Percentiles rank a stretch among this genome's conserved stretches.
phyloP scores from a whole-genome alignment of 805 yeast species.

The Groenewaldozyma tartarivorans region DNA sequence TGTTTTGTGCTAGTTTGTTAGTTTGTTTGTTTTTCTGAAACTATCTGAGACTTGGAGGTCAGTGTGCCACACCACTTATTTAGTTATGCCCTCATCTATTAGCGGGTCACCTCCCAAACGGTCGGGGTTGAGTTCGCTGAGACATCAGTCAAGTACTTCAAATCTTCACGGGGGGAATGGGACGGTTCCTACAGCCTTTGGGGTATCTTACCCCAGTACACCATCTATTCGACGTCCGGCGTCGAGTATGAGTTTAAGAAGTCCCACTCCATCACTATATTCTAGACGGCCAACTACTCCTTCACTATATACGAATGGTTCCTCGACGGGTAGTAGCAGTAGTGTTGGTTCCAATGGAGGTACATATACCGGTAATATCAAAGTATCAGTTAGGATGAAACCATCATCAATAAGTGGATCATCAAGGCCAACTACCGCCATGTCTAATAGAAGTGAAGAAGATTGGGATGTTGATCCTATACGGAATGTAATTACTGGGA shows the following conservation, averaged over 20 bases:
- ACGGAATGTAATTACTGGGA: slow-evolving; percentile 34
- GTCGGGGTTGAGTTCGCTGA: not conserved
- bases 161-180: not conserved
- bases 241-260: slow-evolving; percentile 19
- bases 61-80: too few relatives aligned
- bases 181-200: not conserved
- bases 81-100: not conserved
- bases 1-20: too few relatives aligned
- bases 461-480: slow-evolving; percentile 38
- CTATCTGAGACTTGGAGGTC: too few relatives aligned
- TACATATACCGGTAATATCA: slow-evolving; percentile 56
- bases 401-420: slow-evolving; percentile 32
- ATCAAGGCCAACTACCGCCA: slow-evolving; percentile 4
- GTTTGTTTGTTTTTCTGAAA: too few relatives aligned
- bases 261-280: slow-evolving; percentile 17
- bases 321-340: not conserved
- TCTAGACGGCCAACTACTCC: slow-evolving; percentile 19
- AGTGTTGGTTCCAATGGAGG: not conserved
- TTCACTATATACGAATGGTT: slow-evolving; percentile 6
- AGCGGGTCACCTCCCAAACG: not conserved
- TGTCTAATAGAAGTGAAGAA: slow-evolving; percentile 9
- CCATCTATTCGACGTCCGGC: slow-evolving; percentile 19
- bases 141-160: not conserved
- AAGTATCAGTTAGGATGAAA: slow-evolving; percentile 69
- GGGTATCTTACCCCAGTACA: not conserved